Evolutionary conservation across 768 basidiomycete genomes (phyloP), one percentile per base, ranked within the genome.

Genomic region (Royoungia palumana): DNA sequence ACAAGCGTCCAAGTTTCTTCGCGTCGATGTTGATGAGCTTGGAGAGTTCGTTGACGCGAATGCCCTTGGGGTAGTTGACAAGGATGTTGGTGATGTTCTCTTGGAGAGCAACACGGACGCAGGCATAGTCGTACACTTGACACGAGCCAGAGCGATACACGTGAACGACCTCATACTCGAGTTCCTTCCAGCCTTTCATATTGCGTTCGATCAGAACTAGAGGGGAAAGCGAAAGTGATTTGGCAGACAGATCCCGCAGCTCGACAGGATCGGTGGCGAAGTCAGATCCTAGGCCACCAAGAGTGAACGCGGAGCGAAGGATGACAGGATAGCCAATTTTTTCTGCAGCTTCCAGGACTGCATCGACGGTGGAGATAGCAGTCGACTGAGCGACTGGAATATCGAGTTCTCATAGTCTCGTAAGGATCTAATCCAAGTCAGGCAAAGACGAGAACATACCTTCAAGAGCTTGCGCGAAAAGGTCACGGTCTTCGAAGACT

Each of bases 171-270:
- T 99, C 96, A 59, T 98, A 99, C 72, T 99, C 96, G 54, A 98
- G 79, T 72, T 99, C 96, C 68, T 99, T 99, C 96, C 96, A 99
- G 25, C 96, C 96, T 72, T 98, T 98, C 87, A 99, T 89, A 58
- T 88, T 91, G 42, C 94, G 88, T 72, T 98, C 96, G 55, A 99
- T 94, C 48, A 99, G 79, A 37, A 98, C 90, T 67, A 98, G 96
- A 40, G 96, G 95, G 57, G 86, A 89, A 24, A 98, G 77, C 63
- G 84, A 85, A 45, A 99, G 80, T 64, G 86, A 82, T 70, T 90
- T 95, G 20, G 96, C 94, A 36, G 93, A 82, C 20, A 99, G 76
- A 69, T 99, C 94, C 49, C 93, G 87, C 47, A 99, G 73, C 75
- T 99, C 96, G 53, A 96, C 89, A 12, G 91, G 77, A 67, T 97